Evolutionary conservation across 1,284 basidiomycete species (phyloP), one percentile per base, ranked within the genome.

Genomic region (Fomitopsis pinicola): DNA sequence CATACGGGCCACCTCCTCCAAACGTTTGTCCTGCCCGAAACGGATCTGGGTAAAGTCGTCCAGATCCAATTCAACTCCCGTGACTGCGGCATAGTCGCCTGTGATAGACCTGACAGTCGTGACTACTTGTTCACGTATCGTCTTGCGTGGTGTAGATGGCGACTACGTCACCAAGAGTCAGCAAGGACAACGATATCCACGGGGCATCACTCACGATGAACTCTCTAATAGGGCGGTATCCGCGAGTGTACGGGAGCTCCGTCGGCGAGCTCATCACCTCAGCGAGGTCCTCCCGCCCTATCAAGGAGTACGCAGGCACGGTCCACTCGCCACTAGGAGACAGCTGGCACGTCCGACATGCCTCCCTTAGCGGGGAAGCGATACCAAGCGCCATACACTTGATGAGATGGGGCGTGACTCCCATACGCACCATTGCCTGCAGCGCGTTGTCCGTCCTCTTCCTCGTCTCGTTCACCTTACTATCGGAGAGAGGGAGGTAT

Each of bases 1-100:
- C 84, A 97, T 91, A 1, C 93, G 82, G 19, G 90, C 88, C 9
- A 95, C 92, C 71, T 97, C 95, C 57, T 94, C 90, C 26, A 97
- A 70, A 28, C 95, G 82, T 42, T 89, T 82, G 75, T 97, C 95
- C 65, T 92, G 86, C 4, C 91, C 91, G 65, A 96, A 96, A 6
- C 94, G 84, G 58, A 95, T 89, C 60, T 87, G 86, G 0, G 90
- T 87, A 71, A 92, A 91, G 54, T 89, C 89, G 57, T 87, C 82
- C 48, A 87, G 72, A 57, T 85, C 84, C 5, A 91, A 76, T 62
- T 92, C 91, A 8, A 90, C 86, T 0, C 89, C 90, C 12, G 88
- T 82, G 5, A 84, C 78, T 6, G 77, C 75, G 60, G 84, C 80
- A 0, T 83, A 72, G 67, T 88, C 85, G 52, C 83, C 85, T 6